Evolutionary conservation across 352 stramenopile genomes (phyloP), one percentile per base, ranked within the genome.

Genomic region (Chrysophaeum taylorii): DNA sequence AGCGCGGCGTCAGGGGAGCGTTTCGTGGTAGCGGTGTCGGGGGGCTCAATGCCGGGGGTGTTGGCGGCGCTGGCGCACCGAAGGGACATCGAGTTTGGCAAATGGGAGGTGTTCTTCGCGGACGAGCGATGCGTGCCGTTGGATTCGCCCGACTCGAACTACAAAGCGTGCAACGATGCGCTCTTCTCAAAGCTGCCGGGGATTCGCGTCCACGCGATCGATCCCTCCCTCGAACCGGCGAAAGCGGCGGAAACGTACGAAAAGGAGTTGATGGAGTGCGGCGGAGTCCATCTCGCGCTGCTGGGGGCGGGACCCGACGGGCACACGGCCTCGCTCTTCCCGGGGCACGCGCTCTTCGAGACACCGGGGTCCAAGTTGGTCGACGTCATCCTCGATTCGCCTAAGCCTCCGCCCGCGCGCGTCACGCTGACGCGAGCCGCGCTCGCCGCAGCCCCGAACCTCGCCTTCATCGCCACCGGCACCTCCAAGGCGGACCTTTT

Each of bases 321-420:
- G 16, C 95, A 99, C 84, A 98, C 94, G 23, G 97, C 92, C 78
- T 98, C 91, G 61, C 84, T 99, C 25, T 98, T 99, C 80, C 94
- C 94, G 0, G 85, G 84, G 37, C 94, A 98, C 78, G 71, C 79
- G 50, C 81, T 98, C 37, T 74, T 98, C n/a, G 39, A 67, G 5
- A 72, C 77, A 31, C 23, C 23, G 72, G 84, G 97, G 77, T 78
- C 75, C 64, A 75, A 85, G 35, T 89, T 90, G 38, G 92, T 98
- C 23, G 88, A 89, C 21, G 85, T 85, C n/a, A 97, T 98, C 78
- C 78, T 89, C 27, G 92, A 99, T 83, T 98, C 93, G 35, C 94
- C 95, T 25, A 99, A 99, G 84, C 93, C 93, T 9, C 95, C 95
- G 41, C 85, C 92, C 12, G 79, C 93, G 74, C 89, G 94, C 68